Conservation (phyloP, 306 rosid genomes). For the Trifolium subterraneum region DNA sequence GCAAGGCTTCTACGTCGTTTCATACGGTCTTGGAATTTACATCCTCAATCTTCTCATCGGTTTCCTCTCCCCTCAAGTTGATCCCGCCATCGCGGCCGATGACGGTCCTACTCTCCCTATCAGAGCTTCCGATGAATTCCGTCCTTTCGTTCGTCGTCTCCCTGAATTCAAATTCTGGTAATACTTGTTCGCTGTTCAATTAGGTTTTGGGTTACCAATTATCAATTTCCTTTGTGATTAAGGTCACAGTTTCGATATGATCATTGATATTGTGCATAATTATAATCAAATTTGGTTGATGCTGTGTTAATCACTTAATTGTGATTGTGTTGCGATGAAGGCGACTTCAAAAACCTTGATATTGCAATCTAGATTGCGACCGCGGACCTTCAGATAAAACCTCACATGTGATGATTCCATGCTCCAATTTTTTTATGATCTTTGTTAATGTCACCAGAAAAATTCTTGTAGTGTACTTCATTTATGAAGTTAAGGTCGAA, state of each 20-base stretch:
- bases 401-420: background rate
- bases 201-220: background rate
- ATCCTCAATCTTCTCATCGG: slow-evolving; percentile 91
- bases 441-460: background rate
- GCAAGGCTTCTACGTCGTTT: slow-evolving; percentile 92
- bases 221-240: background rate
- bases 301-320: background rate
- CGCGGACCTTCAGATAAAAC: background rate
- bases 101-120: slow-evolving; percentile 88
- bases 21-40: slow-evolving; percentile 92
- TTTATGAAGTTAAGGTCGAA: slow-evolving; percentile 25
- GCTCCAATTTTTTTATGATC: background rate
- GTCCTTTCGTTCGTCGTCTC: slow-evolving; percentile 96
- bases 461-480: background rate
- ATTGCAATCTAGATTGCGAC: slow-evolving; percentile 1
- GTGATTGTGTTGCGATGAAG: background rate
- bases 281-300: background rate
- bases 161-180: slow-evolving; percentile 98
- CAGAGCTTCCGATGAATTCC: slow-evolving; percentile 90
- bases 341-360: background rate
- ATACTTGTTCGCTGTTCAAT: too few species aligned
- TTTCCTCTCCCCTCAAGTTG: slow-evolving; percentile 94
- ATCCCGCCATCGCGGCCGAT: slow-evolving; percentile 73
- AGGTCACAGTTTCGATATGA: background rate
- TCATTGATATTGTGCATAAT: background rate